Percentiles rank a stretch among this genome's conserved stretches.
Evolutionary conservation across 371 early-diverging fungal genomes (phyloP).

Genomic region (Zancudomyces culisetae): DNA sequence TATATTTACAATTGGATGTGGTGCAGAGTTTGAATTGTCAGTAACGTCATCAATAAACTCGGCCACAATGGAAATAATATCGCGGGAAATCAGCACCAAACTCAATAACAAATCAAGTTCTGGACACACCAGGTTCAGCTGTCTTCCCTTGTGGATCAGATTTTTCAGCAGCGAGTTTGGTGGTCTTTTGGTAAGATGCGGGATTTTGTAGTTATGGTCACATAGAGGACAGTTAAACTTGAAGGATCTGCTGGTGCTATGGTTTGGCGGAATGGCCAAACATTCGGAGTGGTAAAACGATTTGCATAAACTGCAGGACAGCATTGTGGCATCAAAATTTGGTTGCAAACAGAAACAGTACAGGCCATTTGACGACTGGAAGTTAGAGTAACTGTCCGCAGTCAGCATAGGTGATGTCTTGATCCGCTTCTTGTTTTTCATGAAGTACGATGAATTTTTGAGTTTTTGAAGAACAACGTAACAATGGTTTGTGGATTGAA

Average conservation of each 20-base stretch:
- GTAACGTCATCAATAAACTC: not conserved
- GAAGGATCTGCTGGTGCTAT: constrained; percentile 32
- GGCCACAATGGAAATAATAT: not conserved
- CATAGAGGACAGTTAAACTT: constrained; percentile 59
- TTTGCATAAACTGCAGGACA: constrained; percentile 59
- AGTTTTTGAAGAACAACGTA: constrained; percentile 6
- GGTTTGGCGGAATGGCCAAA: constrained; percentile 35
- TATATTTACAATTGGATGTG: not conserved
- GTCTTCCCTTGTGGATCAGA: constrained; percentile 24
- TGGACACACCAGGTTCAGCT: constrained; percentile 31
- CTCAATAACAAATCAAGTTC: constrained; percentile 30
- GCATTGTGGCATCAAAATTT: constrained; percentile 47
- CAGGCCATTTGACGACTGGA: not conserved
- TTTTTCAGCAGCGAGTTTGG: constrained; percentile 26
- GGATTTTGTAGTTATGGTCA: constrained; percentile 24
- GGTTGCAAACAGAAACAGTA: constrained; percentile 41
- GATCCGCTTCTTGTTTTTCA: not conserved
- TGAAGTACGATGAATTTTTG: constrained; percentile 2
- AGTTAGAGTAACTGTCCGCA: not conserved
- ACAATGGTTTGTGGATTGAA: not conserved
- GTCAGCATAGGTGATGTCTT: not conserved
- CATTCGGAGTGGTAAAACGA: constrained; percentile 65
- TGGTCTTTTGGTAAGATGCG: constrained; percentile 26
- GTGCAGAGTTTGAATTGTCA: not conserved
- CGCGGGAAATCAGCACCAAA: constrained; percentile 20